Conservation (phyloP, 208 protist genomes). For the Vickermania spadyakhi region DNA sequence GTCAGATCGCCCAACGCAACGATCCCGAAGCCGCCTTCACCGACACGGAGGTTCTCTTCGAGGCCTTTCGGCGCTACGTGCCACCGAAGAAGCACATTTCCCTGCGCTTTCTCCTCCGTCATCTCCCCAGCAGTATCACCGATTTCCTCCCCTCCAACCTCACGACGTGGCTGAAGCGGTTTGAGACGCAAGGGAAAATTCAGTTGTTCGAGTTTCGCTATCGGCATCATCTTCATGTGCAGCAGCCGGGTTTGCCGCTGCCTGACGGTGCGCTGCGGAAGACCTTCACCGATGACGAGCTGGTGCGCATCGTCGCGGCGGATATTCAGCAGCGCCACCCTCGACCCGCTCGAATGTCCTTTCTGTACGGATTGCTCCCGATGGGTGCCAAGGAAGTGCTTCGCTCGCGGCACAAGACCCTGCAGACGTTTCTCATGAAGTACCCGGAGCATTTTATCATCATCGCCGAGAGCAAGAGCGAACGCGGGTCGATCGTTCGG, state of each 20-base stretch:
- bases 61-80: constrained; percentile 36
- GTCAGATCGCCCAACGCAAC: constrained; percentile 20
- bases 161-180: constrained; percentile 20
- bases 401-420: not conserved
- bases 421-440: not conserved
- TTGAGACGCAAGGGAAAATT: constrained; percentile 25
- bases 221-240: constrained; percentile 25
- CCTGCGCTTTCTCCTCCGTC: constrained; percentile 18
- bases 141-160: constrained; percentile 34
- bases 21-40: constrained; percentile 39
- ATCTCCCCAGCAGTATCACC: constrained; percentile 20
- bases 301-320: constrained; percentile 28
- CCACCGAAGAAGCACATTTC: constrained; percentile 27
- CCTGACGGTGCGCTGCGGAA: constrained; percentile 31
- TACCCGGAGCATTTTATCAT: constrained; percentile 1
- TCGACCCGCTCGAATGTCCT: not conserved
- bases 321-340: constrained; percentile 12
- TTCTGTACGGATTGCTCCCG: not conserved
- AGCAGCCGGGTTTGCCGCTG: constrained; percentile 40
- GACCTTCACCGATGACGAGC: constrained; percentile 33
- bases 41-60: constrained; percentile 25
- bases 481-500: not conserved
- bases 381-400: constrained; percentile 1
- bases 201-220: constrained; percentile 54
- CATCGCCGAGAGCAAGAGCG: not conserved